Conservation (phyloP, 2,329 filamentous ascomycete species). For the Dryadomyces sulphureus region DNA sequence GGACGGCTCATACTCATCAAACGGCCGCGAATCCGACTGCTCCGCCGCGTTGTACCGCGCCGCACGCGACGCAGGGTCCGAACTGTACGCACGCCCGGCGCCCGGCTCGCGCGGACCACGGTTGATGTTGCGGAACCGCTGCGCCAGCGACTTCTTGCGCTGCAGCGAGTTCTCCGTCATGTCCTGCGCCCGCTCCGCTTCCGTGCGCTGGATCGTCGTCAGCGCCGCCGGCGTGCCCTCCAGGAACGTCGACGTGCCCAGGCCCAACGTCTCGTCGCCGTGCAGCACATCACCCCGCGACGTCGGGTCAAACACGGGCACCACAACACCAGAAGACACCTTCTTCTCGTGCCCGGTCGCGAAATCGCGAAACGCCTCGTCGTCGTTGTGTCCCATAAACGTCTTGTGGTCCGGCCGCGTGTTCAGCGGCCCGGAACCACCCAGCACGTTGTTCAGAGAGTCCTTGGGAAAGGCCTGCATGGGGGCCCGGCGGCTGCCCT, state of each 20-base stretch:
- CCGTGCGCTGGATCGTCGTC: slow-evolving; percentile 59
- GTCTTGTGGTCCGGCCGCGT: slow-evolving; percentile 66
- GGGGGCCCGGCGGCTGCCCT: slow-evolving; percentile 66
- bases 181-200: slow-evolving; percentile 52
- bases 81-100: slow-evolving; percentile 20
- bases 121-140: slow-evolving; percentile 77
- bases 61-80: slow-evolving; percentile 14
- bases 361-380: slow-evolving; percentile 82
- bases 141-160: slow-evolving; percentile 88
- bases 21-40: slow-evolving; percentile 41
- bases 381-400: slow-evolving; percentile 67
- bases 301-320: slow-evolving; percentile 51
- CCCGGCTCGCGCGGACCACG: slow-evolving; percentile 50
- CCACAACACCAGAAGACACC: slow-evolving; percentile 15
- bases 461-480: slow-evolving; percentile 94
- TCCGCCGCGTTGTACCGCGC: slow-evolving; percentile 23
- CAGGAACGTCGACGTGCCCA: slow-evolving; percentile 90
- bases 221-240: slow-evolving; percentile 83
- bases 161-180: slow-evolving; percentile 45
- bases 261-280: slow-evolving; percentile 65
- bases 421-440: slow-evolving; percentile 75
- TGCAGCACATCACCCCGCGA: slow-evolving; percentile 59
- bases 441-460: slow-evolving; percentile 82
- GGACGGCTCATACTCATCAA: slow-evolving; percentile 58
- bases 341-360: slow-evolving; percentile 14